Evolutionary conservation across 192 early-diverging fungal species (phyloP).

Genomic region (Coemansia sp.): DNA sequence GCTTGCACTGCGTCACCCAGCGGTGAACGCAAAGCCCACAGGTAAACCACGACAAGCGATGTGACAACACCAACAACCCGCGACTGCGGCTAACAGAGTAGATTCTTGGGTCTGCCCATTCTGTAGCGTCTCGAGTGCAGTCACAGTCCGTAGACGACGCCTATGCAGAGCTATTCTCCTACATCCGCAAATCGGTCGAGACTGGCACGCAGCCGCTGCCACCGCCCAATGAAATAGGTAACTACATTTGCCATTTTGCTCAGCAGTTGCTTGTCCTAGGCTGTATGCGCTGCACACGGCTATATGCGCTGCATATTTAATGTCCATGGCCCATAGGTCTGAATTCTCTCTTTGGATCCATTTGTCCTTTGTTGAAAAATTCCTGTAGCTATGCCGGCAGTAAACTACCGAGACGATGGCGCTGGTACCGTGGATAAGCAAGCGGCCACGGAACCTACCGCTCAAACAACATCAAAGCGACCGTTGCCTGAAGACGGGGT

Average conservation of each 20-base stretch:
- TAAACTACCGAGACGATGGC: background rate
- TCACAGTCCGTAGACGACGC: background rate
- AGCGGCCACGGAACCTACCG: background rate
- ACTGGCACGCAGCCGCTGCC: background rate
- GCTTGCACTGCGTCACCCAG: slow-evolving; percentile 16
- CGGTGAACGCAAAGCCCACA: background rate
- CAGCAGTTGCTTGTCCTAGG: background rate
- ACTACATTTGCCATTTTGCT: background rate
- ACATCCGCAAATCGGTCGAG: slow-evolving; percentile 17
- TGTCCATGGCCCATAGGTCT: background rate
- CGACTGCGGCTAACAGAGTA: no score
- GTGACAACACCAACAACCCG: background rate
- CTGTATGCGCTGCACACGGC: background rate
- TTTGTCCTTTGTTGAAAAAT: background rate
- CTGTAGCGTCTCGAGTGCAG: background rate
- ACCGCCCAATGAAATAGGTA: slow-evolving; percentile 2
- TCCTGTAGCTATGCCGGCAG: background rate
- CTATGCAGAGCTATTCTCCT: slow-evolving; percentile 20
- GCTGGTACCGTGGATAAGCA: background rate
- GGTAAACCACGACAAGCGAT: slow-evolving; percentile 1
- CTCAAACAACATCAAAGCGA: background rate
- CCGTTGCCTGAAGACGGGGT: no score
- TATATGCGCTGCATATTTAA: background rate
- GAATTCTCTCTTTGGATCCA: background rate
- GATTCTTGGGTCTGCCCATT: no score